These are phyloP conservation scores for Lactarius psammicola DNA, from an alignment of 768 basidiomycete genomes.

Conservation along the genomic window DNA sequence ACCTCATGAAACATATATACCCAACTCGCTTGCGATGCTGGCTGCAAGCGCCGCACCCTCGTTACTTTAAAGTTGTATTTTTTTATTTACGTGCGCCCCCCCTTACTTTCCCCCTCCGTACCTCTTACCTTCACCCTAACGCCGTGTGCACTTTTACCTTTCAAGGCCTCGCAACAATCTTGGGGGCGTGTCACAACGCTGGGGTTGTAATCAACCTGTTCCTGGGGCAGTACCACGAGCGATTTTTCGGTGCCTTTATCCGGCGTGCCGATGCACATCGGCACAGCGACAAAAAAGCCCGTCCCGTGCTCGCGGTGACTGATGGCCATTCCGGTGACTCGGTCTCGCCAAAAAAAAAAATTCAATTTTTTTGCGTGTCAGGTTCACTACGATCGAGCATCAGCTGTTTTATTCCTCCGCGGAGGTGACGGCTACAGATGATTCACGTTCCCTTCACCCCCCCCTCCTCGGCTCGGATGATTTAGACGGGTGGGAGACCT, in stretches of 20 bases:
- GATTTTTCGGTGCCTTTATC: background rate
- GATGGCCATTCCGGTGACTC: background rate
- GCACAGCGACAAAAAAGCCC: too few relatives aligned
- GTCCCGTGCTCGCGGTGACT: background rate
- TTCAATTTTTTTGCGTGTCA: background rate
- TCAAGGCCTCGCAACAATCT: background rate
- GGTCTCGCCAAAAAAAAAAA: background rate
- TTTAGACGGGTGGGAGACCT: background rate
- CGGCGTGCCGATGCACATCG: background rate
- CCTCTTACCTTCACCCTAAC: background rate
- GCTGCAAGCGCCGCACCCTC: constrained; percentile 24
- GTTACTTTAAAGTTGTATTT: constrained; percentile 23
- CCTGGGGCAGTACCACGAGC: background rate
- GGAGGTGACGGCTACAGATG: background rate
- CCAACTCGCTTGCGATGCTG: constrained; percentile 25
- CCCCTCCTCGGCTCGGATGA: background rate
- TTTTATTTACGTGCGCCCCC: constrained; percentile 21
- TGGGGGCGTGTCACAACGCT: background rate
- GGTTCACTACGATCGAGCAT: background rate
- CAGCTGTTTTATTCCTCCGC: background rate
- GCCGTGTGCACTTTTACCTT: background rate
- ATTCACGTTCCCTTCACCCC: background rate
- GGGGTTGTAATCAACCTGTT: background rate
- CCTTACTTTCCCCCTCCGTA: background rate
- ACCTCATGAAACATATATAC: constrained; percentile 23